Evolutionary conservation across 2,329 filamentous ascomycete species (phyloP).

Genomic region (Trichoderma polysporum): DNA sequence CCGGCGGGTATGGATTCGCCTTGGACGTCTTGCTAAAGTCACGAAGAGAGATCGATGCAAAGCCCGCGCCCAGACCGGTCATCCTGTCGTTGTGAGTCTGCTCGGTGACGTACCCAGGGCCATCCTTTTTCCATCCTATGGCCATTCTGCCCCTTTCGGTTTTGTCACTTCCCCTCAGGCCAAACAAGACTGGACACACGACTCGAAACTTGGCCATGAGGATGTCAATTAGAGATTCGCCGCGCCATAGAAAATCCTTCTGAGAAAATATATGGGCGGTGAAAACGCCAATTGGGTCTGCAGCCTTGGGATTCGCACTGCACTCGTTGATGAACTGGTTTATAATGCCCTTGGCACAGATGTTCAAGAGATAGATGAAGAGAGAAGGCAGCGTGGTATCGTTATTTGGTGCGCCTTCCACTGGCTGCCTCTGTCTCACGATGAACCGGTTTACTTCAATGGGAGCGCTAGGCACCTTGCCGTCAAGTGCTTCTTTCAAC

Average conservation of each 20-base stretch:
- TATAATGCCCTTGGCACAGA: constrained; percentile 71
- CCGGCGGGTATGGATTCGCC: constrained; percentile 73
- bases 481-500: constrained; percentile 54
- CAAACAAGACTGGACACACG: constrained; percentile 81
- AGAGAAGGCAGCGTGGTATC: constrained; percentile 59
- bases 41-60: constrained; percentile 76
- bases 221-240: constrained; percentile 72
- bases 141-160: constrained; percentile 64
- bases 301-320: constrained; percentile 61
- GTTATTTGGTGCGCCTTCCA: constrained; percentile 52
- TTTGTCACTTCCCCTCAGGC: constrained; percentile 72
- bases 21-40: constrained; percentile 72
- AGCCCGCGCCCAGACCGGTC: constrained; percentile 81
- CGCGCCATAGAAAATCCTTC: constrained; percentile 65
- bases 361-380: constrained; percentile 73
- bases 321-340: constrained; percentile 69
- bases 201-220: constrained; percentile 81
- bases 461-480: constrained; percentile 50
- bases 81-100: constrained; percentile 79
- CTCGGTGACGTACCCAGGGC: constrained; percentile 60
- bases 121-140: constrained; percentile 72
- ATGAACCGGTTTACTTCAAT: constrained; percentile 58
- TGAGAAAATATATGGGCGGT: constrained; percentile 72
- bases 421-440: constrained; percentile 44
- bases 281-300: constrained; percentile 78